Evolutionary conservation across 1,284 basidiomycete genomes (phyloP), one percentile per base, ranked within the genome.

Genomic region (Coniferiporia sulphurascens): DNA sequence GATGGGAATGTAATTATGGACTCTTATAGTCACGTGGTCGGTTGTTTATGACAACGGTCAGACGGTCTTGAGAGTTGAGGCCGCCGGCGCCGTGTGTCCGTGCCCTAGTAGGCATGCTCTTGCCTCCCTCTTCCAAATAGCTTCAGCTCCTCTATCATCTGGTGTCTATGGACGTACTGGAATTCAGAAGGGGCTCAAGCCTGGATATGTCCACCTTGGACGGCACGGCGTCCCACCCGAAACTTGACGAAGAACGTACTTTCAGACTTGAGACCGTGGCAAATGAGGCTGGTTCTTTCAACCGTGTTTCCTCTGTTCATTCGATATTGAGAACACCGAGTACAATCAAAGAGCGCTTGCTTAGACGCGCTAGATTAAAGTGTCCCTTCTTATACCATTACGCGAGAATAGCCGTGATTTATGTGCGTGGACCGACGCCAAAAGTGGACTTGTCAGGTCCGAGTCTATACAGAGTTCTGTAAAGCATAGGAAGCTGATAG

Each of bases 361-460:
- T 48, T 35, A 38, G 17, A n/a, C 12, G 32, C n/a, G 34, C 46
- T n/a, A 46, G 54, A 19, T 55, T 36, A 32, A 27, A 44, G n/a
- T 56, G 48, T 34, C 61, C 61, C 13, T 21, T 36, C 36, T 56
- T 69, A 9, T 63, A 70, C 58, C 66, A 65, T 36, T 63, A 63
- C 46, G 56, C 66, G 12, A 63, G 61, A 43, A 69, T 66, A 48
- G 57, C 70, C 48, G 65, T 69, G 51, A 55, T 58, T 12, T 88
- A 84, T 66, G 56, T 82, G 51, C 76, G 78, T 65, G 87, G 87
- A 6, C 87, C 87, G 6, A 22, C 50, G 52, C 84, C 84, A 6
- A 85, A 82, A 67, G 69, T 78, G 32, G 78, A 83, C 64, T 68
- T 88, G 45, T 73, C 80, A 72, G 76, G 84, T 85, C 61, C 56